Base-by-base conservation (phyloP, 2,329 filamentous ascomycete genomes). In the Pezizomycotina sp. region DNA sequence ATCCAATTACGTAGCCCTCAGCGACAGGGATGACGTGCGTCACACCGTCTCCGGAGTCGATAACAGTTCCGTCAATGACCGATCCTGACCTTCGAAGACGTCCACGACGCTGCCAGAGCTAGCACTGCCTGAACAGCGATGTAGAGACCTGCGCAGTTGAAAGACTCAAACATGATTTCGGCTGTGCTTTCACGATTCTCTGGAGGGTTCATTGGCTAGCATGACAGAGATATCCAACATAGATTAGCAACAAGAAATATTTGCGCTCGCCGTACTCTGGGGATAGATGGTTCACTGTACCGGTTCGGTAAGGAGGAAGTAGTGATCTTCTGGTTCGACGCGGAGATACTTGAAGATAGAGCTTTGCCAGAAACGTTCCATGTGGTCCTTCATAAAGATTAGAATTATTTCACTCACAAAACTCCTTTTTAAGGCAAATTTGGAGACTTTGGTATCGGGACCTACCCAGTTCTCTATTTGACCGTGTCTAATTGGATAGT, bases 311-410 rank as follows among this genome's bases (percentile, higher is more conserved):
- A 98, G 74, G 46, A 98, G 74, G 60, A 98, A 98, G 65, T 92
- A 84, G 61, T 98, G 89, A 57, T 98, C 89, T 62, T 98, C 89
- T 19, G 89, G 89, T 62, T 98, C 89, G 50, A 98, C 89, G 52
- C 89, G 74, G 34, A 98, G 70, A 56, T 98, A 98, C 60, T 98
- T 98, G 72, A 98, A 98, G 62, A 98, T 98, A 47, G 89, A 98
- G 64, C 95, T 95, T 50, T 91, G 95, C 89, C 89, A 98, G 64
- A 95, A 98, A 47, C 89, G 77, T 61, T 98, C 89, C 89, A 98
- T 98, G 54, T 93, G 81, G 61, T 98, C 89, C 80, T 89, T 50
- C 27, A 21, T 47, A 40, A 49, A 50, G 35, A 45, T 46, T 31
- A 40, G 38, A 14, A n/a, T 24, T 21, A 31, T 13, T 19, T 8